A percentile compares a stretch with the other conserved stretches of the same genome.
These are phyloP conservation scores for Chimonanthus salicifolius DNA, from an alignment of 164 flowering plant genomes.

Conservation along the genomic window DNA sequence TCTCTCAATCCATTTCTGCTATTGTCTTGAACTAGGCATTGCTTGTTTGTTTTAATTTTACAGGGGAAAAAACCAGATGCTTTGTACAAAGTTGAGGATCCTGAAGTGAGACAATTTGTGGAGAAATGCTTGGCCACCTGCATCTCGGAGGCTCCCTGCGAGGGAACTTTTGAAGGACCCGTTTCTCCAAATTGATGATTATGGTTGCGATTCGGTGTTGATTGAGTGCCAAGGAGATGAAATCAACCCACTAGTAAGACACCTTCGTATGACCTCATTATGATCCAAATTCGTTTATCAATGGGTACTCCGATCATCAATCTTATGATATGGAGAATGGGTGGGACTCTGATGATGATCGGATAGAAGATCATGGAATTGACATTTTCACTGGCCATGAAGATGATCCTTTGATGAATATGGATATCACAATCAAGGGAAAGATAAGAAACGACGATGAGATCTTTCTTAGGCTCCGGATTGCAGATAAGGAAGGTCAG, in stretches of 20 bases:
- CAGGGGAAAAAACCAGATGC: constrained; percentile 92
- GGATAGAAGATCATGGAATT: constrained; percentile 36
- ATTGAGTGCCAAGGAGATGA: constrained; percentile 33
- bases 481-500: constrained; percentile 80
- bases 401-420: constrained; percentile 46
- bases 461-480: constrained; percentile 76
- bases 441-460: constrained; percentile 57
- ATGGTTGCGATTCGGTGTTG: constrained; percentile 34
- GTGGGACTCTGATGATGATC: constrained; percentile 31
- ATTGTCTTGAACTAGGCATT: background rate
- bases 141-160: constrained; percentile 67
- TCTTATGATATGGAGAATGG: constrained; percentile 35
- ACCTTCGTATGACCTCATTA: constrained; percentile 26
- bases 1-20: background rate
- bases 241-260: constrained; percentile 28
- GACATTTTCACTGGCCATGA: constrained; percentile 57
- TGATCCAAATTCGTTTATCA: constrained; percentile 21
- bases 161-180: constrained; percentile 81
- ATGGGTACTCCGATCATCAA: constrained; percentile 30
- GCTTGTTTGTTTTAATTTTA: constrained; percentile 7
- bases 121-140: constrained; percentile 90
- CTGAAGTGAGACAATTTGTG: constrained; percentile 72
- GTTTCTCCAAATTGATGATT: constrained; percentile 72
- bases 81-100: constrained; percentile 71
- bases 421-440: constrained; percentile 71